A percentile compares a stretch with the other conserved stretches of the same genome.
These are phyloP conservation scores for Schrenkiella parvula DNA, from an alignment of 345 rosid genomes.

Conservation along the genomic window DNA sequence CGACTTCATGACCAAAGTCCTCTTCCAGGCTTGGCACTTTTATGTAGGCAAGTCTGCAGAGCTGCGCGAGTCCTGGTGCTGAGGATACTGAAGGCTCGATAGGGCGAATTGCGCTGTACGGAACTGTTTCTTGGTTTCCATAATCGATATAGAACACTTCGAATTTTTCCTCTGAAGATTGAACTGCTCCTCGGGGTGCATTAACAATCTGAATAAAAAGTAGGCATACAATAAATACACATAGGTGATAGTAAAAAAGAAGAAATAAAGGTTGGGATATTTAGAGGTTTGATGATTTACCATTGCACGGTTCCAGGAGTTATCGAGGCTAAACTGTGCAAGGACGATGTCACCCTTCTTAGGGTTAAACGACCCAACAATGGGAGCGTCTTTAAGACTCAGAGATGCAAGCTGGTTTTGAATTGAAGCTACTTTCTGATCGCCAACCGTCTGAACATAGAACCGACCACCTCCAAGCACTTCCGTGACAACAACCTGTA, in stretches of 20 bases:
- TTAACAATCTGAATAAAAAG: slow-evolving; percentile 60
- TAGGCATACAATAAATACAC: neutral
- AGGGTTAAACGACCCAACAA: slow-evolving; percentile 84
- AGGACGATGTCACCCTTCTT: slow-evolving; percentile 85
- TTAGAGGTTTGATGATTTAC: slow-evolving; percentile 39
- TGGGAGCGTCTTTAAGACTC: slow-evolving; percentile 71
- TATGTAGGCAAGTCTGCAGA: slow-evolving; percentile 86
- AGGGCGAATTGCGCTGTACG: slow-evolving; percentile 67
- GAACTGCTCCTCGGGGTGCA: slow-evolving; percentile 72
- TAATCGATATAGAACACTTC: slow-evolving; percentile 96
- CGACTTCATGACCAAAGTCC: slow-evolving; percentile 86
- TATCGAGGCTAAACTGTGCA: slow-evolving; percentile 92
- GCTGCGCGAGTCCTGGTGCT: slow-evolving; percentile 84
- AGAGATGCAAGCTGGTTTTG: slow-evolving; percentile 75
- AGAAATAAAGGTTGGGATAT: neutral
- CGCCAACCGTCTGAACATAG: slow-evolving; percentile 82
- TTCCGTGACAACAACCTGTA: slow-evolving; percentile 90
- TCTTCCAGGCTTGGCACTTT: slow-evolving; percentile 83
- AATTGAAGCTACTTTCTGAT: slow-evolving; percentile 73
- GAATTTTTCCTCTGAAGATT: slow-evolving; percentile 66
- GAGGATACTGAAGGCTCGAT: slow-evolving; percentile 68
- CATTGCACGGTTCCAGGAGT: slow-evolving; percentile 99
- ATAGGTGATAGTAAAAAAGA: neutral
- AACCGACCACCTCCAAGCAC: slow-evolving; percentile 86
- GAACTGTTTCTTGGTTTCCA: slow-evolving; percentile 89